phyloP scores from a whole-genome alignment of 192 early-diverging fungal genomes.

The Podila epigama region DNA sequence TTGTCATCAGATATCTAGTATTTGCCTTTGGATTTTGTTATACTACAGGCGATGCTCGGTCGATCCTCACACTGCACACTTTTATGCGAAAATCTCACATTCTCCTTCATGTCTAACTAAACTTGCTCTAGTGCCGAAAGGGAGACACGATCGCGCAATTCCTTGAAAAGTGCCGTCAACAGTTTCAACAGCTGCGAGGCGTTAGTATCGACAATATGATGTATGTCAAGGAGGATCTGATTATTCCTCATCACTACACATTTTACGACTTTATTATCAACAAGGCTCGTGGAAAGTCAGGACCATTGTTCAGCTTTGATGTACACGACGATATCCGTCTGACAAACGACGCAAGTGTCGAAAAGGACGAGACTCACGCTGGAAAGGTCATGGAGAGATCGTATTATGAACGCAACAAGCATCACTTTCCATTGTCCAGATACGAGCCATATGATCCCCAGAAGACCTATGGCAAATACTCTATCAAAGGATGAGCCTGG shows the following conservation, averaged over 20 bases:
- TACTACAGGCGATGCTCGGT: too few species aligned
- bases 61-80: not conserved
- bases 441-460: constrained; percentile 94
- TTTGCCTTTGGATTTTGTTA: too few species aligned
- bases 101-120: not conserved
- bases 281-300: constrained; percentile 95
- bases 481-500: constrained; percentile 37
- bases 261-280: constrained; percentile 98
- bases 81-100: not conserved
- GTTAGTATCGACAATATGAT: constrained; percentile 87
- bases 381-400: constrained; percentile 91
- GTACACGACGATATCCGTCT: constrained; percentile 94
- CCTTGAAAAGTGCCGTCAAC: constrained; percentile 80
- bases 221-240: constrained; percentile 95
- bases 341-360: constrained; percentile 79
- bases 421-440: constrained; percentile 92
- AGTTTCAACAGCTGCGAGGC: constrained; percentile 83
- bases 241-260: constrained; percentile 91
- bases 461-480: constrained; percentile 59
- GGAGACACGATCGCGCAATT: constrained; percentile 91
- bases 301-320: constrained; percentile 93
- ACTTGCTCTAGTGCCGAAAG: constrained; percentile 66
- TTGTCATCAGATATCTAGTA: too few species aligned
- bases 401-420: constrained; percentile 95
- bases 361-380: constrained; percentile 95